phyloP scores from a whole-genome alignment of 2,329 filamentous ascomycete genomes.

The Aureobasidium sp. region DNA sequence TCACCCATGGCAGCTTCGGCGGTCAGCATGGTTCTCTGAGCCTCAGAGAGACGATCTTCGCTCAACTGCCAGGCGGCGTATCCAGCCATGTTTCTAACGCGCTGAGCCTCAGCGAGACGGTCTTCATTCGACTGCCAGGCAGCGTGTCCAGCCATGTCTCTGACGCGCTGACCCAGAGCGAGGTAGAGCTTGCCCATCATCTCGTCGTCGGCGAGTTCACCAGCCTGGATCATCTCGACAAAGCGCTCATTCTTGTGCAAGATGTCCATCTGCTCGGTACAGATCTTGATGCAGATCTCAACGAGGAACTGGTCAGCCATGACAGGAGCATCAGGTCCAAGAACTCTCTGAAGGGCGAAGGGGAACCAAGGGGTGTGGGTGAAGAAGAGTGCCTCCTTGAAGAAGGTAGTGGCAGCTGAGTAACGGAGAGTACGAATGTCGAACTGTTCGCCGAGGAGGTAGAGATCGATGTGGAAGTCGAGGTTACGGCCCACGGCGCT shows the following conservation, averaged over 20 bases:
- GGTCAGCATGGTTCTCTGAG: not conserved
- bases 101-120: not conserved
- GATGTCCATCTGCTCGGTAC: not conserved
- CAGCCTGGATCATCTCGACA: not conserved
- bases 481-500: not conserved
- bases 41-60: not conserved
- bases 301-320: not conserved
- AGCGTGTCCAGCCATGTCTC: not conserved
- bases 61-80: too few relatives aligned
- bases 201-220: not conserved
- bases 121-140: not conserved
- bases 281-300: not conserved
- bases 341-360: not conserved
- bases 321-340: not conserved
- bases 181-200: not conserved
- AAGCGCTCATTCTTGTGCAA: not conserved
- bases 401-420: not conserved
- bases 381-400: not conserved
- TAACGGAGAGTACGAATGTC: not conserved
- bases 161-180: not conserved
- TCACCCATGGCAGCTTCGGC: not conserved
- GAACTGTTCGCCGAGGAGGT: slow-evolving; percentile 1
- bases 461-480: slow-evolving; percentile 3
- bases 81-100: too few relatives aligned
- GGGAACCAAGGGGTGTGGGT: not conserved